Evolutionary conservation across 768 basidiomycete species (phyloP).

Genomic region (Russula griseocarnosa): DNA sequence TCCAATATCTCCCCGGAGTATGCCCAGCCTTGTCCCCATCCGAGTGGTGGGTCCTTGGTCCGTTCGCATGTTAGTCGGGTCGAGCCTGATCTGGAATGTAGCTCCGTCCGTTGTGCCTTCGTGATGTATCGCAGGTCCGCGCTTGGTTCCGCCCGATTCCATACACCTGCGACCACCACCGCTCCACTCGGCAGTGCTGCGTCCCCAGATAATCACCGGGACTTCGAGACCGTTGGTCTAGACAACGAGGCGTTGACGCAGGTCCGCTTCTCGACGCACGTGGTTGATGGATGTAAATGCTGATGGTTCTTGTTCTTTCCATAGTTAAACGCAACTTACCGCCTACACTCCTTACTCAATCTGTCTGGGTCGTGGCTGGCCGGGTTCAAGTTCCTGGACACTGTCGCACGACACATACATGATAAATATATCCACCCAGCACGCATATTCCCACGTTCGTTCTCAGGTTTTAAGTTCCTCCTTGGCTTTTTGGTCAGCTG

Average conservation of each 20-base stretch:
- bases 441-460: conserved; percentile 10
- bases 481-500: not conserved
- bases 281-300: not conserved
- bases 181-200: not conserved
- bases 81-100: conserved; percentile 7
- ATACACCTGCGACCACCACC: conserved; percentile 1
- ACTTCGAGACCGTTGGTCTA: conserved; percentile 17
- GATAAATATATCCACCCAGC: conserved; percentile 2
- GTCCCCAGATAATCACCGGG: conserved; percentile 12
- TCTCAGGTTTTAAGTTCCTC: conserved; percentile 8
- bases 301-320: conserved; percentile 3
- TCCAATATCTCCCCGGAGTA: conserved; percentile 12
- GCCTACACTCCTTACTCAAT: conserved; percentile 23
- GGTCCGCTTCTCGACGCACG: conserved; percentile 8
- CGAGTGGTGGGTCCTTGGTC: not conserved
- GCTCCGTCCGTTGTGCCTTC: not conserved
- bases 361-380: conserved; percentile 26
- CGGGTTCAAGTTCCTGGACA: conserved; percentile 25
- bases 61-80: not conserved
- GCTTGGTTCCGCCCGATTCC: conserved; percentile 25
- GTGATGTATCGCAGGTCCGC: conserved; percentile 24
- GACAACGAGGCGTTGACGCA: conserved; percentile 17
- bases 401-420: conserved; percentile 6
- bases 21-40: not conserved
- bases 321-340: conserved; percentile 26